Conservation (phyloP, 805 yeast genomes). For the Ogataea saltuana region DNA sequence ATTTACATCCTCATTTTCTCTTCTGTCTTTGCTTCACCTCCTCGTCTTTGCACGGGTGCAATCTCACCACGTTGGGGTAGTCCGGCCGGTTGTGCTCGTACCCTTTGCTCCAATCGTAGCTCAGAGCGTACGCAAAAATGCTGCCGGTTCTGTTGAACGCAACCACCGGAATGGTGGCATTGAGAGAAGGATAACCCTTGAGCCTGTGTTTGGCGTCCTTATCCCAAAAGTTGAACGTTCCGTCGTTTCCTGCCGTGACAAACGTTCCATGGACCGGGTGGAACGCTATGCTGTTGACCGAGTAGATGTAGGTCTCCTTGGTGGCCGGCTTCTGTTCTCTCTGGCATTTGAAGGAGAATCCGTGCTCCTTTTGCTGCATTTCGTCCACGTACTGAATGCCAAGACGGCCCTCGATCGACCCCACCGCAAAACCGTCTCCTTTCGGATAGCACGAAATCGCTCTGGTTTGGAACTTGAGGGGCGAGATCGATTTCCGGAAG, state of each 20-base stretch:
- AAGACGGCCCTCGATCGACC: constrained; percentile 93
- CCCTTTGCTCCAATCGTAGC: constrained; percentile 97
- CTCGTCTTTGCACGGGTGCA: constrained; percentile 83
- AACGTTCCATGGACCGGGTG: constrained; percentile 92
- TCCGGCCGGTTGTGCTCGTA: constrained; percentile 73
- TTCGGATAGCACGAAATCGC: constrained; percentile 81
- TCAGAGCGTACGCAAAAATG: constrained; percentile 85
- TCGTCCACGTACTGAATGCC: constrained; percentile 92
- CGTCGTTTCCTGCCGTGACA: constrained; percentile 93
- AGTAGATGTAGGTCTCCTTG: constrained; percentile 67
- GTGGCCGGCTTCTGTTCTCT: constrained; percentile 61
- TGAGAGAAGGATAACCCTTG: constrained; percentile 70
- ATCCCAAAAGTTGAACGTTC: constrained; percentile 94
- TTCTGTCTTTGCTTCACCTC: constrained; percentile 68
- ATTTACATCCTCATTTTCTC: constrained; percentile 27
- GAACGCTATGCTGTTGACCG: constrained; percentile 78
- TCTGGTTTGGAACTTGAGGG: constrained; percentile 88
- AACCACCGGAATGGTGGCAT: constrained; percentile 69
- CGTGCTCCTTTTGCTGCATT: constrained; percentile 63
- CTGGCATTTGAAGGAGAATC: constrained; percentile 94
- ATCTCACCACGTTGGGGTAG: constrained; percentile 70
- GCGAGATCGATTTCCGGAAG: constrained; percentile 70
- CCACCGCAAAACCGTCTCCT: constrained; percentile 91
- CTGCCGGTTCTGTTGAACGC: constrained; percentile 82
- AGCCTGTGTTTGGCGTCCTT: constrained; percentile 87